Percentiles rank a stretch among this genome's conserved stretches.
Conservation (phyloP, 164 flowering plant genomes). For the Amborella trichopoda region DNA sequence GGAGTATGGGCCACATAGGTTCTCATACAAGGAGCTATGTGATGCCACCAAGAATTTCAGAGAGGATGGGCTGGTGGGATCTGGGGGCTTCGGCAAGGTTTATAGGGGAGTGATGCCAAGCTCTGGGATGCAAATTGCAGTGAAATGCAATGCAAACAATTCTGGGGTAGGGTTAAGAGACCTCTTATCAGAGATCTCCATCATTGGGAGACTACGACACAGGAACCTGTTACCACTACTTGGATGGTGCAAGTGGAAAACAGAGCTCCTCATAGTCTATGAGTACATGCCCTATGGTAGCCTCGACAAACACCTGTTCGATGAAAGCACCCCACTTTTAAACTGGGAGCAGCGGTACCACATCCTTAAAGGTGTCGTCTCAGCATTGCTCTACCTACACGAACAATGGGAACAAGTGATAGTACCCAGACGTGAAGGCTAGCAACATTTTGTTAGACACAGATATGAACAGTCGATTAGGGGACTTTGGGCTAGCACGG, state of each 20-base stretch:
- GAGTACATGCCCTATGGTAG: conserved; percentile 60
- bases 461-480: conserved; percentile 52
- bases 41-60: conserved; percentile 38
- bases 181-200: conserved; percentile 44
- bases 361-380: conserved; percentile 51
- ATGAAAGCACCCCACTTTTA: conserved; percentile 21
- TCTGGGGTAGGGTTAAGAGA: conserved; percentile 40
- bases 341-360: conserved; percentile 40
- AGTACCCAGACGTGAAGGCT: conserved; percentile 69
- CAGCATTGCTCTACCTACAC: conserved; percentile 57
- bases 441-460: conserved; percentile 57
- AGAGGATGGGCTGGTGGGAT: conserved; percentile 39
- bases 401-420: conserved; percentile 71
- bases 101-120: conserved; percentile 31
- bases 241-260: conserved; percentile 55
- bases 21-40: conserved; percentile 31
- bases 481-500: conserved; percentile 77
- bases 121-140: conserved; percentile 29
- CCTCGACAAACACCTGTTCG: conserved; percentile 37
- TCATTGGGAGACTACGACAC: conserved; percentile 49
- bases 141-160: conserved; percentile 33
- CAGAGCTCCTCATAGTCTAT: conserved; percentile 45
- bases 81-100: conserved; percentile 62
- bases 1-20: conserved; percentile 31
- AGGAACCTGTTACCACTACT: conserved; percentile 43